Evolutionary conservation across 2,329 filamentous ascomycete species (phyloP).

Genomic region (Penicillium sp.): DNA sequence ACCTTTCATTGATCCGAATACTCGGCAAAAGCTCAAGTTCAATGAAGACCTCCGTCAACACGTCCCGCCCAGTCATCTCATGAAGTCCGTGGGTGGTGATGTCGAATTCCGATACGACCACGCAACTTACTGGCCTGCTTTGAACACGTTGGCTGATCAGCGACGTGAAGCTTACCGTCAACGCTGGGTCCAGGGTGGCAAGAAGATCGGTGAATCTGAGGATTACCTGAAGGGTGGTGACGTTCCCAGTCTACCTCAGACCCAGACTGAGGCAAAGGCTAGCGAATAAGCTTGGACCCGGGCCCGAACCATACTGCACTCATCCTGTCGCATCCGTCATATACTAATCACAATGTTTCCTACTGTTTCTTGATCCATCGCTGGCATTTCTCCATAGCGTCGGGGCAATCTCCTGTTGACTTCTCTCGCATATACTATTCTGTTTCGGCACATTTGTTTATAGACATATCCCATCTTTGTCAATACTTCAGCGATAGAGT

Average conservation of each 20-base stretch:
- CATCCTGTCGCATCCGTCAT: background rate
- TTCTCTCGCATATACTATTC: conserved; percentile 1
- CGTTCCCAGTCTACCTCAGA: conserved; percentile 38
- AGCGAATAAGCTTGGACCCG: conserved; percentile 5
- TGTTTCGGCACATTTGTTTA: conserved; percentile 3
- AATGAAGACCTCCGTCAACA: conserved; percentile 85
- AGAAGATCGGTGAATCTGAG: conserved; percentile 80
- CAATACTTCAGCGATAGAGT: conserved; percentile 12
- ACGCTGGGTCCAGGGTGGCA: conserved; percentile 77
- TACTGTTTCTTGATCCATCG: background rate
- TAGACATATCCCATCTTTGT: conserved; percentile 8
- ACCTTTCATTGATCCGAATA: conserved; percentile 93
- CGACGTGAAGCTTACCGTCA: conserved; percentile 59
- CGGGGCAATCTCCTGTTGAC: background rate
- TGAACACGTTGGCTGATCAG: conserved; percentile 67
- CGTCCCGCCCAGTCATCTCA: conserved; percentile 76
- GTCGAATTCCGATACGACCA: conserved; percentile 93
- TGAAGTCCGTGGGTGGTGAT: conserved; percentile 72
- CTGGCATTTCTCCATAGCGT: background rate
- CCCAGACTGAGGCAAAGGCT: conserved; percentile 15
- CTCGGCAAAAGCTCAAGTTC: conserved; percentile 92
- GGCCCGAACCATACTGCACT: background rate
- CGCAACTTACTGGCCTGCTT: conserved; percentile 78
- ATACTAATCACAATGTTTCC: background rate
- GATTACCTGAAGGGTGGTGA: conserved; percentile 74